Base-by-base conservation (phyloP, 345 rosid genomes). In the Balakata baccata region DNA sequence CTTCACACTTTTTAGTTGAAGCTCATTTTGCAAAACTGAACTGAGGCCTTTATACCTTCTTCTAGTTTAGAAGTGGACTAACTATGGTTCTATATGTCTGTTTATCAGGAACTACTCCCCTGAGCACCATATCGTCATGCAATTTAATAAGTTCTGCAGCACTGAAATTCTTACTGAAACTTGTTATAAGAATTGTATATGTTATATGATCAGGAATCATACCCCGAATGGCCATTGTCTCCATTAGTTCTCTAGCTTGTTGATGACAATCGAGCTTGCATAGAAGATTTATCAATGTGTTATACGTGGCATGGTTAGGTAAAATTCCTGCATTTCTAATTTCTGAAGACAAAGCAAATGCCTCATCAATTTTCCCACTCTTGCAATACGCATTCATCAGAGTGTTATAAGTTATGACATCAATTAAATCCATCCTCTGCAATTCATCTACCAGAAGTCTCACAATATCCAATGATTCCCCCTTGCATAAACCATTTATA, bases 81-180 rank as follows among this genome's bases (percentile, higher is more conserved):
- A 43, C 47, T 43, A 43, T 43, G 47, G 47, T 10, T 43, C n/a
- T n/a, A n/a, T 79, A 84, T 14, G 86, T 79, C 61, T 75, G 75
- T 61, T 52, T 74, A 79, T 87, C 87, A 61, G 90, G 93, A 49
- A 58, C 68, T 46, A 83, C 85, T 82, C 93, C 89, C 11, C 81
- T 47, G 57, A 91, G 86, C 75, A 87, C 78, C 92, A 89, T 83
- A 53, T 75, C 77, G 77, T 86, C 90, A 69, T 91, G 92, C 80
- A 89, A 74, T 70, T 83, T 86, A 71, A 85, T 79, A 60, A 88
- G 84, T 79, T 87, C 87, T 37, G 86, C 82, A 49, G 83, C 16
- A 43, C 79, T 47, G 23, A 82, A 83, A 25, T 69, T 76, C 74
- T 80, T 86, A 71, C 80, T 43, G 75, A 81, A 80, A 74, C 65